Evolutionary conservation across 78 protist genomes (phyloP).

Genomic region (Salpingoeca rosetta): DNA sequence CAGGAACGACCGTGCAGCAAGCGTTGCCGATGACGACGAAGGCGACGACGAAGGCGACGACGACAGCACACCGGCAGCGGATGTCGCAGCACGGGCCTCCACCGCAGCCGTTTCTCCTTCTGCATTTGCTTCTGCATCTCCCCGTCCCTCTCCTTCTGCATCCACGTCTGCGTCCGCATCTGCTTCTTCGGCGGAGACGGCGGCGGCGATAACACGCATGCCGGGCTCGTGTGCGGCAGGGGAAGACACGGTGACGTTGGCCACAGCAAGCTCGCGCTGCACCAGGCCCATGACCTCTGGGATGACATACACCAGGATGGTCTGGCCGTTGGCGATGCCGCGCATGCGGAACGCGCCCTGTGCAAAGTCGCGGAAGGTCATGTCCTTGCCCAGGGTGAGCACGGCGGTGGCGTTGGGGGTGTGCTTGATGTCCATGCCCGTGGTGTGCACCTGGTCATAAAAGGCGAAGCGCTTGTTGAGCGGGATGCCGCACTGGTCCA

Average conservation of each 20-base stretch:
- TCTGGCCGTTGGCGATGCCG: constrained; percentile 64
- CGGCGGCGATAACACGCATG: too few relatives aligned
- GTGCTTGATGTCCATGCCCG: constrained; percentile 72
- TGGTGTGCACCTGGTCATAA: constrained; percentile 75
- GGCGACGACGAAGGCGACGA: too few relatives aligned
- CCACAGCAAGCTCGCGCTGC: neutral
- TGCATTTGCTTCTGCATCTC: too few relatives aligned
- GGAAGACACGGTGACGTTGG: neutral
- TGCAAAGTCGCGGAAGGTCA: constrained; percentile 72
- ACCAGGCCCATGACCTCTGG: constrained; percentile 28
- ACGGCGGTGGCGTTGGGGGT: constrained; percentile 56
- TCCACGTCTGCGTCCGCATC: too few relatives aligned
- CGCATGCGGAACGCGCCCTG: constrained; percentile 78
- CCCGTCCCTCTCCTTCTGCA: too few relatives aligned
- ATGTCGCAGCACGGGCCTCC: too few relatives aligned
- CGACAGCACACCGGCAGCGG: too few relatives aligned
- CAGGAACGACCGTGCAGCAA: too few relatives aligned
- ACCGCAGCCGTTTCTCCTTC: too few relatives aligned
- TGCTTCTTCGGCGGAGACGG: too few relatives aligned
- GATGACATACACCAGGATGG: constrained; percentile 39
- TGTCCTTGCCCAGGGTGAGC: constrained; percentile 71
- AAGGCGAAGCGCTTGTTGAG: constrained; percentile 50
- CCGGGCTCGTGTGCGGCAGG: too few relatives aligned
- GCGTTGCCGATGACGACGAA: too few relatives aligned
- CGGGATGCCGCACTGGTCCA: constrained; percentile 51